A percentile compares a stretch with the other conserved stretches of the same genome.
phyloP scores from a whole-genome alignment of 257 asterid genomes.

The Solanum clarkiae region DNA sequence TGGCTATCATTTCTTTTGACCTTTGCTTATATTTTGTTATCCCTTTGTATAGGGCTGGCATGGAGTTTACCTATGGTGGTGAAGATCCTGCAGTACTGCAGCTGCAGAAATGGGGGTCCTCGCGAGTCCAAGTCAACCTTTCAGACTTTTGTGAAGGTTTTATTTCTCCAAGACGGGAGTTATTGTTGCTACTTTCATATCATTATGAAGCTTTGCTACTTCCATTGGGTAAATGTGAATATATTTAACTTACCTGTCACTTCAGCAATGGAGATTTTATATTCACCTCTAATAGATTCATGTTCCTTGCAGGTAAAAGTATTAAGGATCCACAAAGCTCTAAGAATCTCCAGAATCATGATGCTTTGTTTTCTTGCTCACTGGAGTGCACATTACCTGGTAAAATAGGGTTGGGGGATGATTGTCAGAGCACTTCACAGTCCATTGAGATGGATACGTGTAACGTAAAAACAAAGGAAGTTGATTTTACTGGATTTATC shows the following conservation, averaged over 20 bases:
- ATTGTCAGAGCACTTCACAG: slow-evolving; percentile 22
- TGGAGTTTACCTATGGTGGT: slow-evolving; percentile 20
- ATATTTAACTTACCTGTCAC: background rate
- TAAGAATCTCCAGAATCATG: background rate
- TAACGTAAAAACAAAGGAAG: slow-evolving; percentile 13
- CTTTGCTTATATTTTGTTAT: background rate
- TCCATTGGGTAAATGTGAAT: slow-evolving; percentile 64
- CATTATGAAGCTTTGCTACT: slow-evolving; percentile 55
- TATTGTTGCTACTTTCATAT: slow-evolving; percentile 49
- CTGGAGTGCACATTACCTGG: slow-evolving; percentile 18
- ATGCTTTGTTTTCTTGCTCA: background rate
- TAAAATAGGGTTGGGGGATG: slow-evolving; percentile 21
- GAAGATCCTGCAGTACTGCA: slow-evolving; percentile 60
- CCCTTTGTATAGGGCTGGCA: background rate
- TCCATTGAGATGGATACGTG: slow-evolving; percentile 18
- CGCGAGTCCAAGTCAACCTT: slow-evolving; percentile 53
- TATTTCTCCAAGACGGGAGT: slow-evolving; percentile 77
- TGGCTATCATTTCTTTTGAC: background rate
- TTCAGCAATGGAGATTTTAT: background rate
- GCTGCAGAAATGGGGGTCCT: slow-evolving; percentile 73
- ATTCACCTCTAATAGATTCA: background rate
- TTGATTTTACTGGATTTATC: slow-evolving; percentile 18
- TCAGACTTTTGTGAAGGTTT: slow-evolving; percentile 67
- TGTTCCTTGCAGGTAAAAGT: slow-evolving; percentile 9
- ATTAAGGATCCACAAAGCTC: slow-evolving; percentile 24